A percentile compares a stretch with the other conserved stretches of the same genome.
These are phyloP conservation scores for Amanita subjunquillea DNA, from an alignment of 768 basidiomycete genomes.

Conservation along the genomic window DNA sequence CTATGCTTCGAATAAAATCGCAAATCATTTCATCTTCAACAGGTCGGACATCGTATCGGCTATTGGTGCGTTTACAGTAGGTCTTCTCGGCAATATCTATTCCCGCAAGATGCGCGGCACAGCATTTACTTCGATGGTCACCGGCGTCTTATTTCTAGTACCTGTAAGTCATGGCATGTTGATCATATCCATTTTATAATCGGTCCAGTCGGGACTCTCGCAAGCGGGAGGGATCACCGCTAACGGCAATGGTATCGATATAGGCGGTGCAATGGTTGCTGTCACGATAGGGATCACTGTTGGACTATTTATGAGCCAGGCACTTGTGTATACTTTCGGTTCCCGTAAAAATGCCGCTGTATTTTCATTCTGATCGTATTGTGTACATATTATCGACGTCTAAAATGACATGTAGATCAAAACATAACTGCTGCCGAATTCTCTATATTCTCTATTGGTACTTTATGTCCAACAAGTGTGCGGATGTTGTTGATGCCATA, in stretches of 20 bases:
- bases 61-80: slow-evolving; percentile 77
- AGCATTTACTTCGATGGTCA: slow-evolving; percentile 86
- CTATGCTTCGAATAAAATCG: slow-evolving; percentile 72
- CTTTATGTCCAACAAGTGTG: slow-evolving; percentile 95
- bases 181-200: slow-evolving; percentile 1
- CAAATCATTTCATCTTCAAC: slow-evolving; percentile 79
- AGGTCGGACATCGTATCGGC: slow-evolving; percentile 78
- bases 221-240: slow-evolving; percentile 81
- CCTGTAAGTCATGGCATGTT: slow-evolving; percentile 45
- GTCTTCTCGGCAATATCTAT: slow-evolving; percentile 70
- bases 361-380: slow-evolving; percentile 60
- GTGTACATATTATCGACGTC: background rate
- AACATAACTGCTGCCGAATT: slow-evolving; percentile 87
- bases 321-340: slow-evolving; percentile 81
- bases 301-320: slow-evolving; percentile 81
- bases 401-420: slow-evolving; percentile 25
- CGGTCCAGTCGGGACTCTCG: slow-evolving; percentile 63
- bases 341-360: slow-evolving; percentile 75
- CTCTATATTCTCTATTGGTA: slow-evolving; percentile 81
- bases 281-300: slow-evolving; percentile 88
- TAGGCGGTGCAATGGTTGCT: slow-evolving; percentile 82
- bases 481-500: slow-evolving; percentile 98
- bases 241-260: slow-evolving; percentile 73
- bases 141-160: slow-evolving; percentile 79
- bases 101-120: slow-evolving; percentile 78